phyloP scores from a whole-genome alignment of 345 rosid species.

The Euphorbia peplus region DNA sequence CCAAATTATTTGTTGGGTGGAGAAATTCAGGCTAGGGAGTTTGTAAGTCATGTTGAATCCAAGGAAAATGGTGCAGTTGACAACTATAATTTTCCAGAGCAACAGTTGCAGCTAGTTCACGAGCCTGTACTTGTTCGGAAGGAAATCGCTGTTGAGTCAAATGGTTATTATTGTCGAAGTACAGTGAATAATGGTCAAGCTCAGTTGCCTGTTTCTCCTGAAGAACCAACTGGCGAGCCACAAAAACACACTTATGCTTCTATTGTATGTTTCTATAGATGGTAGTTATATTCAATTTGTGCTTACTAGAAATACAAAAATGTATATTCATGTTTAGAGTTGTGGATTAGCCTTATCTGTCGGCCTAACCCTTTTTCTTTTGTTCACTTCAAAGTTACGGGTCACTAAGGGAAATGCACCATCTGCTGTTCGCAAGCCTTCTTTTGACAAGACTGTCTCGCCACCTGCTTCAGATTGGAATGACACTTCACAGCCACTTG shows the following conservation, averaged over 20 bases:
- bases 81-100: conserved; percentile 39
- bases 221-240: conserved; percentile 50
- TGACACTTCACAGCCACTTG: conserved; percentile 31
- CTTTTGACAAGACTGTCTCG: conserved; percentile 33
- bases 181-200: conserved; percentile 32
- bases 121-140: conserved; percentile 35
- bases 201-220: conserved; percentile 36
- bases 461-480: conserved; percentile 43
- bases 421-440: conserved; percentile 33
- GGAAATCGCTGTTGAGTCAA: conserved; percentile 34
- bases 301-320: background rate
- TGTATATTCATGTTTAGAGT: background rate
- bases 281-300: conserved; percentile 9
- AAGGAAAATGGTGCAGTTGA: conserved; percentile 50
- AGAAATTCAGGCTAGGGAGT: conserved; percentile 45
- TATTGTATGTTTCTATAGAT: conserved; percentile 45
- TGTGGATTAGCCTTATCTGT: background rate
- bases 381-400: conserved; percentile 36
- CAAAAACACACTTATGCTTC: conserved; percentile 71
- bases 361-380: background rate
- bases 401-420: conserved; percentile 54
- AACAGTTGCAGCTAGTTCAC: conserved; percentile 36
- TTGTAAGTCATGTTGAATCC: conserved; percentile 32
- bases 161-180: conserved; percentile 35
- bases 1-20: conserved; percentile 47